These are phyloP conservation scores for Talaromyces ruber DNA, from an alignment of 495 filamentous ascomycete genomes.

Conservation along the genomic window DNA sequence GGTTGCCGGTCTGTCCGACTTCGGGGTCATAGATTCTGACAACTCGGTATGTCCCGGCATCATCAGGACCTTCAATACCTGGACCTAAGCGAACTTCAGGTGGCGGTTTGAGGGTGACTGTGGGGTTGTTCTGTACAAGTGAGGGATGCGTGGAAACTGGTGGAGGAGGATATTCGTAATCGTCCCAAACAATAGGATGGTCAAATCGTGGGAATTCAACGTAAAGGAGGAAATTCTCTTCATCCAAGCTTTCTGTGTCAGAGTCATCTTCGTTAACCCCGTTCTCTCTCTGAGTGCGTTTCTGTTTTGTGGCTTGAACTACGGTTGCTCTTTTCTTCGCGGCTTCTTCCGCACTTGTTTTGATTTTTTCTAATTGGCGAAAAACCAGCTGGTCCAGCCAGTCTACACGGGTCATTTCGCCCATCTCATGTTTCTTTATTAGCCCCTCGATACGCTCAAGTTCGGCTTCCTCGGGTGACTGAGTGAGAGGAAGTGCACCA, in stretches of 20 bases:
- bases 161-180: constrained; percentile 83
- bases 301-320: constrained; percentile 19
- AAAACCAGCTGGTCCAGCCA: constrained; percentile 95
- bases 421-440: constrained; percentile 98
- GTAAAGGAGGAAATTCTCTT: constrained; percentile 64
- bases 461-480: constrained; percentile 60
- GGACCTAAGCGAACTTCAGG: constrained; percentile 79
- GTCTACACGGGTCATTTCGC: constrained; percentile 82
- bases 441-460: constrained; percentile 74
- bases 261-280: constrained; percentile 21
- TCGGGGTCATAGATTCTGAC: constrained; percentile 92
- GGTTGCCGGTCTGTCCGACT: constrained; percentile 79
- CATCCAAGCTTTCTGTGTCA: constrained; percentile 35
- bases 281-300: constrained; percentile 9
- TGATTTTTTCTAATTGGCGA: constrained; percentile 70
- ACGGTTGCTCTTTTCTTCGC: constrained; percentile 27
- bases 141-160: constrained; percentile 64
- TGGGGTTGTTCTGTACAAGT: constrained; percentile 52
- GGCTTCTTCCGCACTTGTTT: constrained; percentile 45
- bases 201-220: constrained; percentile 93
- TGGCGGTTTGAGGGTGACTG: constrained; percentile 62
- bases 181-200: constrained; percentile 90
- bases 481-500: constrained; percentile 22
- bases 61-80: constrained; percentile 58
- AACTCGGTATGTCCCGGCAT: constrained; percentile 45